These are phyloP conservation scores for Yamadazyma friedrichii DNA, from an alignment of 1,139 yeast genomes.

Conservation along the genomic window DNA sequence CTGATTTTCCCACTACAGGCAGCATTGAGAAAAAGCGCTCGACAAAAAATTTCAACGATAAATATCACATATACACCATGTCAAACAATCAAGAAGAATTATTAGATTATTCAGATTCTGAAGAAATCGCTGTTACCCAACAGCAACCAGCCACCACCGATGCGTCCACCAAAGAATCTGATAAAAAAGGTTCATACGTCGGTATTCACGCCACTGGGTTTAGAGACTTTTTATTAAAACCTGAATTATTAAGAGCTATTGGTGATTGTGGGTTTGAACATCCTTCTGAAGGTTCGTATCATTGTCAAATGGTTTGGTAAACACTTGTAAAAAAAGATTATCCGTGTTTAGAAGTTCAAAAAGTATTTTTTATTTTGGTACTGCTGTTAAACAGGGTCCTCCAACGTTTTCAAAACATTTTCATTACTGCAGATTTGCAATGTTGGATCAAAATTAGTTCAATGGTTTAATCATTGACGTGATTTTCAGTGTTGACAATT, in stretches of 20 bases:
- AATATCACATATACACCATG: conserved; percentile 40
- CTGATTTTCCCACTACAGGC: not conserved
- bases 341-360: too few relatives aligned
- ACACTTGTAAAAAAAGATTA: too few relatives aligned
- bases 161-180: conserved; percentile 51
- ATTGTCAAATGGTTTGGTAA: not conserved
- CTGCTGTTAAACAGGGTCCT: too few relatives aligned
- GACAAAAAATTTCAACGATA: not conserved
- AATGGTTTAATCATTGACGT: too few relatives aligned
- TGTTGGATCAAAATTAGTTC: too few relatives aligned
- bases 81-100: conserved; percentile 98
- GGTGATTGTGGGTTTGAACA: conserved; percentile 99
- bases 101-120: conserved; percentile 97
- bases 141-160: conserved; percentile 50
- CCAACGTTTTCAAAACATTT: too few relatives aligned
- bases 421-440: too few relatives aligned
- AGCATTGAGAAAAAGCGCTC: not conserved
- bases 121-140: conserved; percentile 83
- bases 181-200: conserved; percentile 95
- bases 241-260: conserved; percentile 94
- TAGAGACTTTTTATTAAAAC: conserved; percentile 95
- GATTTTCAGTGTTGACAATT: too few relatives aligned
- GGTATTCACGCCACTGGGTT: conserved; percentile 98
- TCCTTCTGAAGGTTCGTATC: conserved; percentile 93
- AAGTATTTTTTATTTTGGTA: too few relatives aligned